Evolutionary conservation across 352 stramenopile genomes (phyloP), one percentile per base, ranked within the genome.

Genomic region (Halophytophthora polymorphica): DNA sequence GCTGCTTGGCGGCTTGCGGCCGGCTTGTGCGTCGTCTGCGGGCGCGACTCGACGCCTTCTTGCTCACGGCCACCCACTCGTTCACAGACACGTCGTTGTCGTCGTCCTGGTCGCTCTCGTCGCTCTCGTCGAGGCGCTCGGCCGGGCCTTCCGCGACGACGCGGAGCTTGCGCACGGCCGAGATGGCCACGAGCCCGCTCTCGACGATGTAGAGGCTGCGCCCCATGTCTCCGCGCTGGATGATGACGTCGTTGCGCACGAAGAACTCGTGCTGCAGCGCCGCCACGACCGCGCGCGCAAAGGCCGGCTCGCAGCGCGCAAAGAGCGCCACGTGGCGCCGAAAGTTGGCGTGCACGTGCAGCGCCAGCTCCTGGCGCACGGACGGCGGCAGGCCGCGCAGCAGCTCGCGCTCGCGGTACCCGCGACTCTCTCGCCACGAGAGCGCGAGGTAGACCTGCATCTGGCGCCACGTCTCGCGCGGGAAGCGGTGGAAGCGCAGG

Each of bases 381-480:
- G 71, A 69, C 1, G 58, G 64, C 12, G 77, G 75, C 25, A 90
- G 39, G 3, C 77, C 77, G 10, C 68, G 54, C 2, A 90, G 59
- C 37, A 81, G 59, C 22, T 86, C 56, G 10, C 77, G 64, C 43
- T 88, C 77, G 36, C 75, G 66, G 39, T 83, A 77, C 10, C 80
- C 80, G 19, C 85, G 80, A 64, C 67, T 88, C 38, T 88, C 73
- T 8, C 78, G 60, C 80, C 80, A 88, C 34, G 69, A 75, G 1
- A 88, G 58, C 12, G 75, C 63, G 48, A 88, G 88, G 54, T 88
- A 90, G 6, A 86, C 60, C 46, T 88, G 74, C 77, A 88, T 88
- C 55, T 88, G 80, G 19, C 66, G 69, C 76, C 73, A 86, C 29
- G 74, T 73, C 21, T 66, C 69, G 17, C 45, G 42, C 0, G 66